Evolutionary conservation across 78 protist species (phyloP), one percentile per base, ranked within the genome.

Genomic region (Dictyostelium capitatum): DNA sequence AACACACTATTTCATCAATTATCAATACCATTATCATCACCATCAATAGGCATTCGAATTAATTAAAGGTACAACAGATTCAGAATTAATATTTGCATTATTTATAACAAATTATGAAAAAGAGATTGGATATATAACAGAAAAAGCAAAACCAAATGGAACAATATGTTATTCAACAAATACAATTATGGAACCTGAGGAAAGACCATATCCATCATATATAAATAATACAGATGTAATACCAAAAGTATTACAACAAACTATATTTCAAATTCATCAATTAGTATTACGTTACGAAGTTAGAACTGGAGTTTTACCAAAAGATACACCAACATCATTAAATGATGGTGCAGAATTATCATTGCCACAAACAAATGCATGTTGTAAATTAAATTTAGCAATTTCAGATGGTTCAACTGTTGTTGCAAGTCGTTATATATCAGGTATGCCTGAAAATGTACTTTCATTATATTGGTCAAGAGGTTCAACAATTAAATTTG

Each of bases 11-110:
- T n/a, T n/a, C n/a, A n/a, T n/a, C n/a, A n/a, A 6, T 30, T 64
- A 28, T 28, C 14, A 64, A 2, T 64, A 30, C 20, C 5, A 28
- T 28, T 30, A 64, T 28, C 43, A 37, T 37, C 43, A 37, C 43
- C 23, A 25, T 48, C 23, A 23, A 23, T 57, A 79, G 83, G 92
- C 84, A 6, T 62, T 87, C 19, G 92, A 87, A 59, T 48, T 77
- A 32, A 87, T 87, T 48, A 87, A 87, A 64, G 92, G 92, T 37
- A 87, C 92, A 25, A 87, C 92, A 14, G 92, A 87, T 59, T 43
- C 53, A 41, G 92, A 87, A 51, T 30, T 54, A 12, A 14, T 87
- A 43, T 87, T 87, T 77, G 92, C 84, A 41, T 62, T 87, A 50
- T 87, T 87, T 75, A 87, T 87, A 19, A 50, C 92, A 62, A 87